Base-by-base conservation (phyloP, 176 grass and related monocot species). In the Bonia amplexicaulis region DNA sequence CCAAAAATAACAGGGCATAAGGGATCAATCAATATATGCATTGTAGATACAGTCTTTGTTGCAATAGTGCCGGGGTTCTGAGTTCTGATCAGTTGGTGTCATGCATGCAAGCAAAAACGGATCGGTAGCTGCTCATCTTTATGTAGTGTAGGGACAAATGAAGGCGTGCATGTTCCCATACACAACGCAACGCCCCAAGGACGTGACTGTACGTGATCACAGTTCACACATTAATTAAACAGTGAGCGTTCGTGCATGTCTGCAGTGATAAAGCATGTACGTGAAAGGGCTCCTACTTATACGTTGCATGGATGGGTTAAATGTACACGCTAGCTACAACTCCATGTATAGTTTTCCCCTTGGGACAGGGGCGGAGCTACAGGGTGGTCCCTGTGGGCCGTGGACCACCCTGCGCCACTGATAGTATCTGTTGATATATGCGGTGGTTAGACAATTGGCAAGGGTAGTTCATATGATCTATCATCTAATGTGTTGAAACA, bases 91-190 rank as follows among this genome's bases (percentile, higher is more conserved):
- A 22, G 57, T 66, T 48, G 66, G n/a, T 65, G 62, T 29, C 76
- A 82, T 77, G 64, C 88, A 77, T 85, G 80, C 80, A 82, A 55
- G 80, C 80, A 82, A 55, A 54, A 16, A 58, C 49, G 79, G 73
- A 90, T 67, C 26, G 45, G 65, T 29, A 19, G 22, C 53, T 79
- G 67, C 48, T 64, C 66, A 79, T 41, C 37, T 66, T 8, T 54
- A 16, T 53, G 29, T 52, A 47, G 48, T 3, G 47, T 79, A 75
- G 79, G 82, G 80, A 61, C 85, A 66, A 54, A 78, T 66, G 35
- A 41, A 72, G 66, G 25, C 73, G 22, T 11, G 79, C 67, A 52
- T 78, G 89, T 90, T 68, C 84, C 84, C 59, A n/a, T 58, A 51
- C 31, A 23, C 74, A 57, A 51, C 23, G 29, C 84, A 79, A 37